phyloP scores from a whole-genome alignment of 2,329 filamentous ascomycete species.

The Fusarium sp. region DNA sequence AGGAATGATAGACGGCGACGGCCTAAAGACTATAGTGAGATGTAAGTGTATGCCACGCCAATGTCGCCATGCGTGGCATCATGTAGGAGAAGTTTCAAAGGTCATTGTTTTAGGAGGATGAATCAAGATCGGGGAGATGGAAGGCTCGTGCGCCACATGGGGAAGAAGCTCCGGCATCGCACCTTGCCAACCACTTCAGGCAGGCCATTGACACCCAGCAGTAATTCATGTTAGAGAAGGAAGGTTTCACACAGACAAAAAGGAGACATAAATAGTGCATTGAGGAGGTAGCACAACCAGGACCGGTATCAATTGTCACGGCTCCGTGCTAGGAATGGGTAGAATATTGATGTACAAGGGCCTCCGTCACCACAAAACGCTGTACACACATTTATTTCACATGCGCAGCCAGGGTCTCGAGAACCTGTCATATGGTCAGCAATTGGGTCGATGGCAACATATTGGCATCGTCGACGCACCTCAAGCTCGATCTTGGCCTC shows the following conservation, averaged over 20 bases:
- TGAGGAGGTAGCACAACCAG: slow-evolving; percentile 46
- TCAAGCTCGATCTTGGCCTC: slow-evolving; percentile 99
- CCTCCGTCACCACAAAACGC: slow-evolving; percentile 57
- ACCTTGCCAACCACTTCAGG: neutral
- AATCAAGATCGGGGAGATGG: slow-evolving; percentile 14
- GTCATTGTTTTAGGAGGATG: slow-evolving; percentile 2
- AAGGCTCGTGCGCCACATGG: slow-evolving; percentile 9
- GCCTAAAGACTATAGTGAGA: slow-evolving; percentile 13
- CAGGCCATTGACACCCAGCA: slow-evolving; percentile 17
- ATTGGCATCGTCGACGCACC: slow-evolving; percentile 63
- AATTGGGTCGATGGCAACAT: slow-evolving; percentile 9
- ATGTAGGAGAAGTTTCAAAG: slow-evolving; percentile 11
- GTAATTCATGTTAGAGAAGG: slow-evolving; percentile 1
- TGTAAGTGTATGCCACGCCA: slow-evolving; percentile 18
- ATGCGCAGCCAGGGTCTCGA: slow-evolving; percentile 84
- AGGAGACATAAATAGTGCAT: slow-evolving; percentile 26
- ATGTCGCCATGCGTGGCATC: slow-evolving; percentile 18
- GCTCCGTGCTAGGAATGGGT: slow-evolving; percentile 51
- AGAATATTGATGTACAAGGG: slow-evolving; percentile 58
- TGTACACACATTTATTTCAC: slow-evolving; percentile 78
- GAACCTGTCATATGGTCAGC: slow-evolving; percentile 69
- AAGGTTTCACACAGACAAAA: slow-evolving; percentile 35
- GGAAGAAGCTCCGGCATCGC: slow-evolving; percentile 24
- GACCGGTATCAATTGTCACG: slow-evolving; percentile 53
- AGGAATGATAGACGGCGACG: slow-evolving; percentile 1